phyloP scores from a whole-genome alignment of 208 protist genomes.

The Crithidia brevicula region DNA sequence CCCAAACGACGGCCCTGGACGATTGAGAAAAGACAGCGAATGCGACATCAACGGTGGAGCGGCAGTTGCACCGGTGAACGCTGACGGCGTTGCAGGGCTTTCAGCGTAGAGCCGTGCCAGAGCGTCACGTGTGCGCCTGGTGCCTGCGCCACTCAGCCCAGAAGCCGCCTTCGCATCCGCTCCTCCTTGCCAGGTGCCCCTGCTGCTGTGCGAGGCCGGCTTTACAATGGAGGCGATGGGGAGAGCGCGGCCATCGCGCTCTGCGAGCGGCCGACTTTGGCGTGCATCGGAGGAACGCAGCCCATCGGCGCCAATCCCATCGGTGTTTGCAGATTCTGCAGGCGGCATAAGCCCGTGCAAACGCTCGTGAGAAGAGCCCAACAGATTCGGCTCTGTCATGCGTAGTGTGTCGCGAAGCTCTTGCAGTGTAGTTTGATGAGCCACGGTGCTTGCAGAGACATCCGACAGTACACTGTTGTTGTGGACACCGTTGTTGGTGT shows the following conservation, averaged over 20 bases:
- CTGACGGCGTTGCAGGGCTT: background rate
- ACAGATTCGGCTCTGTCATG: slow-evolving; percentile 2
- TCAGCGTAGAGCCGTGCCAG: slow-evolving; percentile 30
- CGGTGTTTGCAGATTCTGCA: too few relatives aligned
- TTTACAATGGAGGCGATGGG: slow-evolving; percentile 4
- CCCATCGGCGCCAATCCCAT: background rate
- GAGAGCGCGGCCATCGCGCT: background rate
- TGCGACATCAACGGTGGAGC: background rate
- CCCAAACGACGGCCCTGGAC: background rate
- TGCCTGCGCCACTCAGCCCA: slow-evolving; percentile 6
- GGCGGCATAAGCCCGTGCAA: background rate
- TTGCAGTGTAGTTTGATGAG: slow-evolving; percentile 16
- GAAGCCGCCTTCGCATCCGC: background rate
- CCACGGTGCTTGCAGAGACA: slow-evolving; percentile 2
- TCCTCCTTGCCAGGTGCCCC: background rate
- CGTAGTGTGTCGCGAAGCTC: slow-evolving; percentile 31
- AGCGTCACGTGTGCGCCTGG: slow-evolving; percentile 31
- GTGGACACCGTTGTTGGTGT: background rate
- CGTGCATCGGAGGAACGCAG: background rate
- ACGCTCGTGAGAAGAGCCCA: background rate
- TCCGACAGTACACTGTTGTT: background rate
- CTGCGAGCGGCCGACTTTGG: background rate
- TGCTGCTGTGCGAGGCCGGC: too few relatives aligned
- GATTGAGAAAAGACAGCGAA: slow-evolving; percentile 3
- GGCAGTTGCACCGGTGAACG: background rate